phyloP scores from a whole-genome alignment of 257 asterid genomes.

The Leonotis leonurus region DNA sequence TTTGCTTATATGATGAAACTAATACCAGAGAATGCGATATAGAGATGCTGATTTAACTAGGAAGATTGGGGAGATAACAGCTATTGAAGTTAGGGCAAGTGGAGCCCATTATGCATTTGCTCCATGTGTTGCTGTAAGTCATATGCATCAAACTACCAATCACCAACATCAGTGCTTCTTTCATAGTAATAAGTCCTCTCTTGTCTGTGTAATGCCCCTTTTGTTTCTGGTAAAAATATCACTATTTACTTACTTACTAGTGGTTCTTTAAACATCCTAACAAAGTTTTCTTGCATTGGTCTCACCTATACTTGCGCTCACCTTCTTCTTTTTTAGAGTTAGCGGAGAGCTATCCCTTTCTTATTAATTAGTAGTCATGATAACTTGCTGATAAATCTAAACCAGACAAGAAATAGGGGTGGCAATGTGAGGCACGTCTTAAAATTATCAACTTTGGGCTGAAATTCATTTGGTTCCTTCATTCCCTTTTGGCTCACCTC shows the following conservation, averaged over 20 bases:
- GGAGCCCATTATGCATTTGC: slow-evolving; percentile 91
- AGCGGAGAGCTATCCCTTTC: not conserved
- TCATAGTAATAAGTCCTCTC: too few relatives aligned
- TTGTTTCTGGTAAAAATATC: not conserved
- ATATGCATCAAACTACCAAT: not conserved
- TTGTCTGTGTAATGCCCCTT: not conserved
- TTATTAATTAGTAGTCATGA: not conserved
- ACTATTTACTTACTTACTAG: not conserved
- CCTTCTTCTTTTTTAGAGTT: not conserved
- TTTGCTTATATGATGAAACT: slow-evolving; percentile 6
- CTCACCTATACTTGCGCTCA: not conserved
- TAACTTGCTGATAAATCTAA: not conserved
- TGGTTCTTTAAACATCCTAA: not conserved
- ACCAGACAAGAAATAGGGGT: not conserved
- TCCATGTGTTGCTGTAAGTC: slow-evolving; percentile 97
- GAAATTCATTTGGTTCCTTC: not conserved
- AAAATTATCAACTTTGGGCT: not conserved
- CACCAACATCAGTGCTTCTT: not conserved
- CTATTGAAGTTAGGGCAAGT: slow-evolving; percentile 91
- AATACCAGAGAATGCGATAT: slow-evolving; percentile 3
- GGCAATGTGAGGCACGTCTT: not conserved
- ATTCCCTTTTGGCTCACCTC: not conserved
- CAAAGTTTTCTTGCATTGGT: not conserved
- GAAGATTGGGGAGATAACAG: slow-evolving; percentile 83
- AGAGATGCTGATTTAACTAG: slow-evolving; percentile 60